A percentile compares a stretch with the other conserved stretches of the same genome.
Evolutionary conservation across 2,329 filamentous ascomycete species (phyloP).

Genomic region (Rhynchosporium secalis): DNA sequence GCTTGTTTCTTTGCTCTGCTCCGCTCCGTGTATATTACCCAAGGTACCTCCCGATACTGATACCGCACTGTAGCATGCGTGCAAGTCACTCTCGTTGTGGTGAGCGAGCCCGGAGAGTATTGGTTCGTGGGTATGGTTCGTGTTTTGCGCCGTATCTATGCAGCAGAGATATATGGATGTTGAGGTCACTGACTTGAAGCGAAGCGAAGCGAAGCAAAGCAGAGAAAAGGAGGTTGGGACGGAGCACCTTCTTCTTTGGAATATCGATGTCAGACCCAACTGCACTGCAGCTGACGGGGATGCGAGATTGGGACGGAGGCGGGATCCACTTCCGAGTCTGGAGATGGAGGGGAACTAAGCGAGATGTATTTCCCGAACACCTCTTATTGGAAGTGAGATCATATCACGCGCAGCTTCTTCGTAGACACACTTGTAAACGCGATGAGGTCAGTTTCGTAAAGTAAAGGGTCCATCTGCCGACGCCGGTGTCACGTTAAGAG

Average conservation of each 20-base stretch:
- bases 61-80: too few relatives aligned
- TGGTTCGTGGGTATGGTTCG: too few relatives aligned
- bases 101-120: too few relatives aligned
- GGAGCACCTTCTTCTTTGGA: neutral
- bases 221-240: neutral
- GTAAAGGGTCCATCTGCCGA: too few relatives aligned
- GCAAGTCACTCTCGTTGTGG: too few relatives aligned
- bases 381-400: neutral
- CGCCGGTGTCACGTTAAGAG: too few relatives aligned
- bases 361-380: neutral
- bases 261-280: neutral
- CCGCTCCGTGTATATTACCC: neutral
- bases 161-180: neutral
- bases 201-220: neutral
- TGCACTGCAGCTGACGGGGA: neutral
- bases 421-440: too few relatives aligned
- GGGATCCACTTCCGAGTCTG: slow-evolving; percentile 7
- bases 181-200: neutral
- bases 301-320: neutral
- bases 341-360: too few relatives aligned
- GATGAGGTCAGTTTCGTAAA: too few relatives aligned
- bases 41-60: neutral
- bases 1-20: neutral
- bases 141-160: neutral
- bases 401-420: neutral